phyloP scores from a whole-genome alignment of 1,139 yeast genomes.

The Geotrichum australiense region DNA sequence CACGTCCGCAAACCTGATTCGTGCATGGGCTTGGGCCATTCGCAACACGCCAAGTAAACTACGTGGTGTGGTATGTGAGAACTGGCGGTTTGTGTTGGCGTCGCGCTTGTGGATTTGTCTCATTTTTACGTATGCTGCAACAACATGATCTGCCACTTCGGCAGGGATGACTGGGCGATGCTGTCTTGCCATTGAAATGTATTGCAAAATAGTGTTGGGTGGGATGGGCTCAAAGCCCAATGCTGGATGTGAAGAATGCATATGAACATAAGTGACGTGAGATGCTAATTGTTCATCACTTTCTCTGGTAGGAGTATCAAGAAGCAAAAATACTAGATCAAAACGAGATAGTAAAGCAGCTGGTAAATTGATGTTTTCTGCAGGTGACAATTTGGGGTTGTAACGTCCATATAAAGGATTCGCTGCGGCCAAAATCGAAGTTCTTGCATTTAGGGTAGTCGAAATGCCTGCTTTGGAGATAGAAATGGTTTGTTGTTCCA shows the following conservation, averaged over 20 bases:
- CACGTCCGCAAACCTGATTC: conserved; percentile 68
- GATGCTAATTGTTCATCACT: conserved; percentile 79
- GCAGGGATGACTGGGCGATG: conserved; percentile 83
- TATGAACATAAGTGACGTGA: conserved; percentile 94
- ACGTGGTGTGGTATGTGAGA: conserved; percentile 92
- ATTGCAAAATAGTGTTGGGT: conserved; percentile 76
- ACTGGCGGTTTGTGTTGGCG: conserved; percentile 70
- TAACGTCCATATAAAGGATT: conserved; percentile 95
- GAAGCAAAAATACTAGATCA: conserved; percentile 77
- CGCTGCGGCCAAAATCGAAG: conserved; percentile 96
- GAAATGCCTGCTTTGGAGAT: conserved; percentile 98
- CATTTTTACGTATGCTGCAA: conserved; percentile 79
- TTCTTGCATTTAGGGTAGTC: conserved; percentile 91
- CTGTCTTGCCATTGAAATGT: conserved; percentile 77
- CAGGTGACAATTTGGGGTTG: conserved; percentile 83
- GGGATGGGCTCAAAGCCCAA: conserved; percentile 71
- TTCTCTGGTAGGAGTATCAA: conserved; percentile 79
- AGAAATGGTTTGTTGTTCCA: conserved; percentile 98
- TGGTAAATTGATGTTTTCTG: conserved; percentile 92
- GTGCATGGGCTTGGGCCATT: conserved; percentile 89
- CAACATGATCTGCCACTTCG: conserved; percentile 82
- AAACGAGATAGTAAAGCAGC: conserved; percentile 95
- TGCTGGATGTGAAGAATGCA: conserved; percentile 82
- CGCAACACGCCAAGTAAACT: conserved; percentile 86
- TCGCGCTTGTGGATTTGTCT: conserved; percentile 83